Conservation (phyloP, 129 eudicot species). For the Cynara cardunculus region DNA sequence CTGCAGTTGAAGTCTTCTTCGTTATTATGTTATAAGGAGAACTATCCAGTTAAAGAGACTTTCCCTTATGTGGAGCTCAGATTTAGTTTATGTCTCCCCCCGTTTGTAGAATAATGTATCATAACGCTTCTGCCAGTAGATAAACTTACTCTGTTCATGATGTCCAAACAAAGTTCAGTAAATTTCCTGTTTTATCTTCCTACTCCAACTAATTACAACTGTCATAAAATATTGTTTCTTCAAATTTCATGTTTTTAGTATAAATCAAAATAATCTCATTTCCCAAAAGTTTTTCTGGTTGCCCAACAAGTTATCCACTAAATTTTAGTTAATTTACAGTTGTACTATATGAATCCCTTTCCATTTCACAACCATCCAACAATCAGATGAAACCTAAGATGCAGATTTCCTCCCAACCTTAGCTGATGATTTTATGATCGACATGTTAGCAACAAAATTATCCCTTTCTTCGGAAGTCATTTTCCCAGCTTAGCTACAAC, state of each 20-base stretch:
- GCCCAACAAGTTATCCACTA: too few species aligned
- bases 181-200: too few species aligned
- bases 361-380: too few species aligned
- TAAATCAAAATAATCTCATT: too few species aligned
- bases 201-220: too few species aligned
- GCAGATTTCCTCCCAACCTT: neutral
- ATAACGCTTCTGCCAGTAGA: slow-evolving; percentile 1
- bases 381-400: too few species aligned
- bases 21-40: neutral
- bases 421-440: neutral
- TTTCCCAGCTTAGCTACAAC: neutral
- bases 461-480: neutral
- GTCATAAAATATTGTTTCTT: too few species aligned
- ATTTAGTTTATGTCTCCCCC: neutral
- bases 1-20: neutral
- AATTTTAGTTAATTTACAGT: too few species aligned
- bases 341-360: too few species aligned
- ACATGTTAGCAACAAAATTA: neutral
- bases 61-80: neutral
- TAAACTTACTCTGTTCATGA: neutral
- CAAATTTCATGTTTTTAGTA: too few species aligned
- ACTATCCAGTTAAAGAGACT: neutral
- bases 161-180: too few species aligned
- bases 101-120: neutral
- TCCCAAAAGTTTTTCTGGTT: too few species aligned